phyloP scores from a whole-genome alignment of 148 eudicot species.

The Rhododendron williamsianum region DNA sequence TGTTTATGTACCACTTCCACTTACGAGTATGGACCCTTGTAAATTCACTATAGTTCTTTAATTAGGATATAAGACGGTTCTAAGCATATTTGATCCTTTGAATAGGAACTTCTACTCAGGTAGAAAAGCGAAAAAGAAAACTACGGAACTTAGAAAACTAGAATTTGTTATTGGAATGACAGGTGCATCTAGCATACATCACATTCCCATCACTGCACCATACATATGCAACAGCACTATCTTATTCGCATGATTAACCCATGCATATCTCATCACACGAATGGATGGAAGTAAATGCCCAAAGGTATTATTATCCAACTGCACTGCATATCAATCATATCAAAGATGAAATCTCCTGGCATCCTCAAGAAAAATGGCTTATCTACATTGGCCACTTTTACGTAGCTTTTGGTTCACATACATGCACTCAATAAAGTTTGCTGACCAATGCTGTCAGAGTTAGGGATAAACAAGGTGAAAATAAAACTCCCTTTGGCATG shows the following conservation, averaged over 20 bases:
- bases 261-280: background rate
- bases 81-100: background rate
- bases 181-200: background rate
- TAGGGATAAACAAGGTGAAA: no score
- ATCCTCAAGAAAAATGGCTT: background rate
- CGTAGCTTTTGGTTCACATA: background rate
- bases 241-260: background rate
- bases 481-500: background rate
- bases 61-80: background rate
- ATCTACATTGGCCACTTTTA: background rate
- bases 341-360: background rate
- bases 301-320: background rate
- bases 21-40: background rate
- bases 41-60: background rate
- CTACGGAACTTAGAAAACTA: background rate
- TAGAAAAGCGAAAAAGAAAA: background rate
- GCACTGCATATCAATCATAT: background rate
- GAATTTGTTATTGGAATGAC: background rate
- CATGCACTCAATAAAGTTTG: background rate
- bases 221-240: background rate
- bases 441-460: background rate
- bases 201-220: background rate
- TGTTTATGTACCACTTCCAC: background rate
- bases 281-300: background rate
- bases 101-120: background rate